Evolutionary conservation across 2,329 filamentous ascomycete genomes (phyloP), one percentile per base, ranked within the genome.

Genomic region (Microsporum audouinii): DNA sequence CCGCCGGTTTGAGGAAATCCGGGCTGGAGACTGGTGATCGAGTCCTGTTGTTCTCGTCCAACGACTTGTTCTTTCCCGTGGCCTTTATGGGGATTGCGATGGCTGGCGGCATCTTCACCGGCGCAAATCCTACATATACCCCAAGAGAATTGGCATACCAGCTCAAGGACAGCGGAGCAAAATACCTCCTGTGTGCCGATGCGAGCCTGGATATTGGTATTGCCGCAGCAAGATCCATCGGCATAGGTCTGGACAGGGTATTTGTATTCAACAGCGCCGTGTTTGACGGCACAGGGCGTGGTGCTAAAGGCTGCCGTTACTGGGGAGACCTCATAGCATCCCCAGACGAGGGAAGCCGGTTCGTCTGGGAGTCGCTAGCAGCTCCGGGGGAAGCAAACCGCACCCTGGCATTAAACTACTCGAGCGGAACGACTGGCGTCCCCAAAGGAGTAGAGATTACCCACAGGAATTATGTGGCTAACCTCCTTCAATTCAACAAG

Each of bases 381-480:
- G 60, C 51, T 17, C 55, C 61, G 1, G 61, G 57, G 27, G 62
- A 64, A 41, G 39, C 61, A 10, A 56, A 79, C 60, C 79, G 80
- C 3, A 82, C 83, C 0, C 83, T 86, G 66, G 86, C 84, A 29
- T 80, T 95, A 64, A 94, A 95, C 72, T 95, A 92, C 74, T 88
- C 84, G 65, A 73, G 71, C 57, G 76, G 89, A 8, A 91, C 88
- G 0, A 95, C 90, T 0, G 89, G 90, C 5, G 79, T 90, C 2
- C 88, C 89, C 7, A 95, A 95, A 71, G 90, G 90, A 8, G 89
- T 94, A 12, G 84, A 88, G 73, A 87, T 94, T 65, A 84, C 85
- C n/a, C 89, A 95, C 72, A 77, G 79, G 63, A 88, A 89, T 66
- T 88, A 89, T 68, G 82, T 91, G 49, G 80, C 88, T 64, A 92